Base-by-base conservation (phyloP, 805 yeast species). In the Kazachstania kunashirensis region DNA sequence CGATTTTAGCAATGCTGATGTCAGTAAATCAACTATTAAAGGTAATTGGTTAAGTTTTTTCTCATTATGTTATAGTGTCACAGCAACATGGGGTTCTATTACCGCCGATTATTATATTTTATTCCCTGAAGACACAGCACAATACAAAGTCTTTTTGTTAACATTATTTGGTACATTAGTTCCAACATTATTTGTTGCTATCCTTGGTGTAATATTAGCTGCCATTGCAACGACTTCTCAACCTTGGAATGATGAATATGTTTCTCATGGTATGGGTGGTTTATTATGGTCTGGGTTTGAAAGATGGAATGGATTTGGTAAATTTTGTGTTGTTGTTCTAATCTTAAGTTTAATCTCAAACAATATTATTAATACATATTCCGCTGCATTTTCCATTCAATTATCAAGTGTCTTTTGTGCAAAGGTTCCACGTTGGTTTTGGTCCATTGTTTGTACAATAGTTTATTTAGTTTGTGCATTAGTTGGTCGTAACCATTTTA, bases 11-110 rank as follows among this genome's bases (percentile, higher is more conserved):
- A 71, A 65, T 30, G 49, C 49, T 11, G 47, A 53, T 4, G 41
- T 41, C 7, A 47, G 47, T 24, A 53, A 55, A 13, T 20, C 39
- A 18, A 72, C 82, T 0, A 59, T 71, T 4, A 65, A 66, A 36
- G 94, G 94, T n/a, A 71, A 75, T 49, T 73, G 81, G 69, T 56
- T 84, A 20, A 72, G 84, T 11, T 82, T 76, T 57, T 82, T 84
- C 49, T 71, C 85, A 1, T 65, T 84, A 38, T 68, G 78, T 30
- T 83, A 82, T 50, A 77, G 94, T 20, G 77, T 80, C 32, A 84
- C 95, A 3, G 73, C 84, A 3, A 83, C 95, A 1, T 85, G 95
- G 95, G 88, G 94, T 30, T 79, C 88, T 2, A 72, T 83, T 42
- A 84, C 95, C 0, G 69, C 88, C 0, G 96, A 85, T 59, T 85